These are phyloP conservation scores for Oemleria cerasiformis DNA, from an alignment of 306 rosid genomes.

Conservation along the genomic window DNA sequence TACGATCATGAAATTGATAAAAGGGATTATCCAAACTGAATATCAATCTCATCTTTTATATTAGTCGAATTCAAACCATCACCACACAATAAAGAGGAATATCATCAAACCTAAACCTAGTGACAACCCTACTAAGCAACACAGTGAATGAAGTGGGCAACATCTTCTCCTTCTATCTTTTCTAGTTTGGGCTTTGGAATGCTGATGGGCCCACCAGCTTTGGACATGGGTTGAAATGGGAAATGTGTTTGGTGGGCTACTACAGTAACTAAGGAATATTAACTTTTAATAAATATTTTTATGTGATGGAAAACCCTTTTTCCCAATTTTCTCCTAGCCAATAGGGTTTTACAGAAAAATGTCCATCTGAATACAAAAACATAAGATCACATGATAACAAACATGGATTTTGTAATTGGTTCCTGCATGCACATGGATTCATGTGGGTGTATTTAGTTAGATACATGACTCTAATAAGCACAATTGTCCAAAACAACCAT, in stretches of 20 bases:
- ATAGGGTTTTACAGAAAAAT: not conserved
- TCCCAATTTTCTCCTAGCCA: not conserved
- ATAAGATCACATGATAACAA: not conserved
- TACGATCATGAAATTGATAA: too few species aligned
- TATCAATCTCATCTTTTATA: too few species aligned
- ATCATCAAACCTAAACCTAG: too few species aligned
- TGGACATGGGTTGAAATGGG: not conserved
- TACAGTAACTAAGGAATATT: not conserved
- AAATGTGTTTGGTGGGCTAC: not conserved
- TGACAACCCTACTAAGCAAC: not conserved
- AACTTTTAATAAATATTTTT: not conserved
- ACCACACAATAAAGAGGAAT: too few species aligned
- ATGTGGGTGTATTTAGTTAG: slow-evolving; percentile 28
- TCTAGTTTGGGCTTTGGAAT: not conserved
- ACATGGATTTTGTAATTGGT: slow-evolving; percentile 4
- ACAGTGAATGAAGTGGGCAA: not conserved
- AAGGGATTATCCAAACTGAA: too few species aligned
- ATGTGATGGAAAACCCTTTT: not conserved
- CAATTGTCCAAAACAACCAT: slow-evolving; percentile 33
- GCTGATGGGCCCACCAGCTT: not conserved
- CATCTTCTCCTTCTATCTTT: not conserved
- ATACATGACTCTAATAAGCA: slow-evolving; percentile 8
- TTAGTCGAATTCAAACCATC: too few species aligned
- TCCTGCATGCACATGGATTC: slow-evolving; percentile 35
- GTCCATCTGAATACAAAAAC: not conserved